These are phyloP conservation scores for Lachancea quebecensis DNA, from an alignment of 805 yeast genomes.

Conservation along the genomic window DNA sequence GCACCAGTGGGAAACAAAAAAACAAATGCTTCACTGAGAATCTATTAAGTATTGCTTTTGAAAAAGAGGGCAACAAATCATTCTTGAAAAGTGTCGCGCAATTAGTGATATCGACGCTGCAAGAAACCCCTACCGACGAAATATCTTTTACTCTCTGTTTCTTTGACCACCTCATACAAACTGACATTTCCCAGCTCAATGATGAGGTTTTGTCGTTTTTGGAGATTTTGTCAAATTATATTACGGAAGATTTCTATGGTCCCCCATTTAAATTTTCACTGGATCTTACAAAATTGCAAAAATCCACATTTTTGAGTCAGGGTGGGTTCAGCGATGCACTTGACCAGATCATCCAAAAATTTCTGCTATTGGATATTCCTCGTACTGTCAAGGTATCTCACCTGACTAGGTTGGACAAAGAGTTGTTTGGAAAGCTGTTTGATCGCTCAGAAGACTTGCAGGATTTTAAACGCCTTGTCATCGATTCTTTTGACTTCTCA, in stretches of 20 bases:
- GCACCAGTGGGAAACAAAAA: conserved; percentile 6
- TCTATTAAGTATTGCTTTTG: background rate
- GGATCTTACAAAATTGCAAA: background rate
- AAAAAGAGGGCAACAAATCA: background rate
- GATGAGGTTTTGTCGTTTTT: conserved; percentile 32
- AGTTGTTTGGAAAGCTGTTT: background rate
- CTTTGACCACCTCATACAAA: conserved; percentile 23
- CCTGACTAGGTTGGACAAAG: background rate
- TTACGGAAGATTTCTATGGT: conserved; percentile 29
- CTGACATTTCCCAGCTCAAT: conserved; percentile 15
- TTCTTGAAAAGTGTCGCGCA: background rate
- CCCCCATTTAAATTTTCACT: conserved; percentile 25
- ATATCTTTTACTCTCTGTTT: conserved; percentile 27
- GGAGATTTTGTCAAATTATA: conserved; percentile 30
- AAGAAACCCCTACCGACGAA: conserved; percentile 16
- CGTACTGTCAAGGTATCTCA: no score
- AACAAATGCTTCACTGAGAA: conserved; percentile 4
- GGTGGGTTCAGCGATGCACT: background rate
- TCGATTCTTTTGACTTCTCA: conserved; percentile 23
- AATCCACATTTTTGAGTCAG: background rate
- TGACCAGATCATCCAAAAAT: no score
- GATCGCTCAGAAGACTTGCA: conserved; percentile 15
- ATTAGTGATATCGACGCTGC: conserved; percentile 7
- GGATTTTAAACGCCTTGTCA: conserved; percentile 17
- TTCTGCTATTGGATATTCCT: no score